These are phyloP conservation scores for Adenanthera pavonina DNA, from an alignment of 306 rosid species.

Conservation along the genomic window DNA sequence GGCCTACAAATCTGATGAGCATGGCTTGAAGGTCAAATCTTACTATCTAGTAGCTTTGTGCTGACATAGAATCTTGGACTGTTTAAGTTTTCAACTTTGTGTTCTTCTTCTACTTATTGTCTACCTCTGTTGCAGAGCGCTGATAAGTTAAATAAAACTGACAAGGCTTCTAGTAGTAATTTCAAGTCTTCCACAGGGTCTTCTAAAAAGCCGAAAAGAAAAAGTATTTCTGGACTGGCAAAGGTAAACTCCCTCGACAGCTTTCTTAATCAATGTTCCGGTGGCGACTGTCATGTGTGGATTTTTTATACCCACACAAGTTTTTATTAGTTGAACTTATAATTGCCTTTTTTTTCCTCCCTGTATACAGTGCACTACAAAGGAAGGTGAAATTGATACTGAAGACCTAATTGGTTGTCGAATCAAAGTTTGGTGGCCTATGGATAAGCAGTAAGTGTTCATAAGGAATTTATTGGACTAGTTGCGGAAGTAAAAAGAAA, in stretches of 20 bases:
- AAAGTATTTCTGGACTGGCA: constrained; percentile 64
- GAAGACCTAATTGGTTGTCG: constrained; percentile 88
- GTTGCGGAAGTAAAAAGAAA: constrained; percentile 31
- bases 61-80: constrained; percentile 23
- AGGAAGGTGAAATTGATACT: constrained; percentile 65
- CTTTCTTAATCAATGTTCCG: constrained; percentile 32
- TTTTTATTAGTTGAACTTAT: background rate
- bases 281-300: constrained; percentile 25
- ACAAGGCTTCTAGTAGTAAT: constrained; percentile 50
- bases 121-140: constrained; percentile 61
- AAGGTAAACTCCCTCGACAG: constrained; percentile 60
- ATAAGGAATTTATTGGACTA: constrained; percentile 22
- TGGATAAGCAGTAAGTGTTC: constrained; percentile 78
- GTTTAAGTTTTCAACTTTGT: constrained; percentile 12
- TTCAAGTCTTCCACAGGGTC: constrained; percentile 55
- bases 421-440: constrained; percentile 99
- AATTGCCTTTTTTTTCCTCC: constrained; percentile 37
- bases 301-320: background rate
- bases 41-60: constrained; percentile 30
- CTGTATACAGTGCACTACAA: constrained; percentile 62
- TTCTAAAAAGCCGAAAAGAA: constrained; percentile 70
- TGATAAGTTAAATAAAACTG: constrained; percentile 45
- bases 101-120: constrained; percentile 36
- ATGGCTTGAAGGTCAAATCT: constrained; percentile 54
- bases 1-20: constrained; percentile 60